phyloP scores from a whole-genome alignment of 164 flowering plant genomes.

The Euptelea pleiosperma region DNA sequence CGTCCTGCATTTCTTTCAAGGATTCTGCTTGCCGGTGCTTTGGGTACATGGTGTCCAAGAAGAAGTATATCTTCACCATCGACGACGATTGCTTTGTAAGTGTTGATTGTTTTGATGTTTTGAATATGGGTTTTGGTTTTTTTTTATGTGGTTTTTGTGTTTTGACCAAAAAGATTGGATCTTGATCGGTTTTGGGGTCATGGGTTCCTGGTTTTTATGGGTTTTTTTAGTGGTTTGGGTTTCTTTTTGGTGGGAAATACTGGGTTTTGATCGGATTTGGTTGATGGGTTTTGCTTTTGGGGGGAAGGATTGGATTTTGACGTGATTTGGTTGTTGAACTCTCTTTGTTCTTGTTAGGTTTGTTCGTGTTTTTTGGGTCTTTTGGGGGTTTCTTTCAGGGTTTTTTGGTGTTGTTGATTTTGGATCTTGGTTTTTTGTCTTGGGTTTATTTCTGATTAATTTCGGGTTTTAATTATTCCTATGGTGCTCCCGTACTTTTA shows the following conservation, averaged over 20 bases:
- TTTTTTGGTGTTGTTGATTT: neutral
- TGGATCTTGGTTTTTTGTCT: neutral
- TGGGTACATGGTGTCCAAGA: slow-evolving; percentile 77
- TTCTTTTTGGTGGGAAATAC: no score
- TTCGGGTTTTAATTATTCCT: no score
- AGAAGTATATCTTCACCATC: slow-evolving; percentile 81
- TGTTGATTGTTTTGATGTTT: neutral
- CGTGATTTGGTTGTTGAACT: no score
- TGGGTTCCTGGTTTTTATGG: no score
- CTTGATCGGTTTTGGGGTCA: neutral
- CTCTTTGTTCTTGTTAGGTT: neutral
- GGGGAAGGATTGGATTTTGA: no score
- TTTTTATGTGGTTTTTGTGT: neutral
- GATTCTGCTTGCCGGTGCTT: slow-evolving; percentile 84
- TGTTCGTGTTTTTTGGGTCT: no score
- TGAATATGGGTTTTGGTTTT: slow-evolving; percentile 1
- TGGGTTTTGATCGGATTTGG: neutral
- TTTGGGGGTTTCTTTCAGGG: neutral
- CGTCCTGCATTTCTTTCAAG: slow-evolving; percentile 82
- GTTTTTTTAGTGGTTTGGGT: slow-evolving; percentile 5
- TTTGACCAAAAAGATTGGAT: neutral
- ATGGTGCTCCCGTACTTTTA: no score
- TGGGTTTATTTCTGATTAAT: neutral
- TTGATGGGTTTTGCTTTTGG: no score
- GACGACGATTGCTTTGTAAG: slow-evolving; percentile 88